phyloP scores from a whole-genome alignment of 2,329 filamentous ascomycete species.

The Cladobotryum protrusum region DNA sequence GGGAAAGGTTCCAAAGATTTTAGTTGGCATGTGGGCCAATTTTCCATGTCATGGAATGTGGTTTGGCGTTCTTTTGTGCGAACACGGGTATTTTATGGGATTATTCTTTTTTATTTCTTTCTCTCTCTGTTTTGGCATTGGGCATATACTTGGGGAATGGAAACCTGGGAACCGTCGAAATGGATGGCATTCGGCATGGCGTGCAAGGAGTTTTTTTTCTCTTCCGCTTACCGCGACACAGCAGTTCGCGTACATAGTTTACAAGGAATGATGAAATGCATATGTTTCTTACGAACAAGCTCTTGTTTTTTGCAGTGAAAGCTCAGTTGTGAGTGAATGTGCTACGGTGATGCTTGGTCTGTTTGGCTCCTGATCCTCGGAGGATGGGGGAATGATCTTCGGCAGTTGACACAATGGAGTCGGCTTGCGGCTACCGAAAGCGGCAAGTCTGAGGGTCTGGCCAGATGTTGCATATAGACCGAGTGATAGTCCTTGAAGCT shows the following conservation, averaged over 20 bases:
- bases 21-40: constrained; percentile 1
- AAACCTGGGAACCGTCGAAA: neutral
- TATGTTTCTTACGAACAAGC: too few relatives aligned
- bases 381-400: too few relatives aligned
- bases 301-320: too few relatives aligned
- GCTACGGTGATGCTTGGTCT: too few relatives aligned
- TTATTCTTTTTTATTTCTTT: too few relatives aligned
- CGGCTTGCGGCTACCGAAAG: too few relatives aligned
- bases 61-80: neutral
- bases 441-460: too few relatives aligned
- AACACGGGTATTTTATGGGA: neutral
- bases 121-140: neutral
- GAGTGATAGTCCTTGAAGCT: too few relatives aligned
- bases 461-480: too few relatives aligned
- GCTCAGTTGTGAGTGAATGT: too few relatives aligned
- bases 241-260: neutral
- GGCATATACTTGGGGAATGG: neutral
- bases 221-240: neutral
- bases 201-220: neutral
- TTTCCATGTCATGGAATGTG: neutral
- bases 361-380: too few relatives aligned
- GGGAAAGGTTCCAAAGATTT: neutral
- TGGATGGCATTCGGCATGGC: neutral
- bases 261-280: neutral
- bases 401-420: too few relatives aligned